phyloP scores from a whole-genome alignment of 331 rosid genomes.

The Ulmus americana region DNA sequence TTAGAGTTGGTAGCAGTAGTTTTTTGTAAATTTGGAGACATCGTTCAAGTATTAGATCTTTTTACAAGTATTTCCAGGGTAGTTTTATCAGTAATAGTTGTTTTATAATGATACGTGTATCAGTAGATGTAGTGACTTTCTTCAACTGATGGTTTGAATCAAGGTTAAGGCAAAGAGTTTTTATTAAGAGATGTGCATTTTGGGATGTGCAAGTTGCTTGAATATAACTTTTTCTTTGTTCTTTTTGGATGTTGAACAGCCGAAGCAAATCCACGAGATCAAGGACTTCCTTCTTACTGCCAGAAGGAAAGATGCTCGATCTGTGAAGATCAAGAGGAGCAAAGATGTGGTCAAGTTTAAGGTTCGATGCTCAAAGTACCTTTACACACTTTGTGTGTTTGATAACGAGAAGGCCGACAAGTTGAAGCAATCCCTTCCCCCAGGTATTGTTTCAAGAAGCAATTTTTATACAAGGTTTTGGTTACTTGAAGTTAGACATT shows the following conservation, averaged over 20 bases:
- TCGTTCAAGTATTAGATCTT: too few relatives aligned
- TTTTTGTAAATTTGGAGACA: too few relatives aligned
- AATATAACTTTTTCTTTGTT: too few relatives aligned
- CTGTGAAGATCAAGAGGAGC: constrained; percentile 69
- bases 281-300: constrained; percentile 86
- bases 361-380: constrained; percentile 75
- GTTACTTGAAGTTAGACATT: neutral
- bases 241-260: constrained; percentile 25
- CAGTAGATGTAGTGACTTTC: neutral
- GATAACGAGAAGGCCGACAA: constrained; percentile 71
- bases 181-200: too few relatives aligned
- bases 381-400: constrained; percentile 72
- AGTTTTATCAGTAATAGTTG: too few relatives aligned
- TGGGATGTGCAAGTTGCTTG: too few relatives aligned
- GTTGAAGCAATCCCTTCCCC: constrained; percentile 91
- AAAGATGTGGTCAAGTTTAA: constrained; percentile 82
- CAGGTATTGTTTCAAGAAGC: constrained; percentile 17
- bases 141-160: neutral
- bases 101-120: neutral
- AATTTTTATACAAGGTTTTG: neutral
- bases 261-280: constrained; percentile 83
- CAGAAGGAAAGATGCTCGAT: constrained; percentile 73
- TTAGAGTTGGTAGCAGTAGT: too few relatives aligned
- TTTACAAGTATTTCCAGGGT: too few relatives aligned
- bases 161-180: neutral